phyloP scores from a whole-genome alignment of 164 flowering plant species.

The Platanus orientalis region DNA sequence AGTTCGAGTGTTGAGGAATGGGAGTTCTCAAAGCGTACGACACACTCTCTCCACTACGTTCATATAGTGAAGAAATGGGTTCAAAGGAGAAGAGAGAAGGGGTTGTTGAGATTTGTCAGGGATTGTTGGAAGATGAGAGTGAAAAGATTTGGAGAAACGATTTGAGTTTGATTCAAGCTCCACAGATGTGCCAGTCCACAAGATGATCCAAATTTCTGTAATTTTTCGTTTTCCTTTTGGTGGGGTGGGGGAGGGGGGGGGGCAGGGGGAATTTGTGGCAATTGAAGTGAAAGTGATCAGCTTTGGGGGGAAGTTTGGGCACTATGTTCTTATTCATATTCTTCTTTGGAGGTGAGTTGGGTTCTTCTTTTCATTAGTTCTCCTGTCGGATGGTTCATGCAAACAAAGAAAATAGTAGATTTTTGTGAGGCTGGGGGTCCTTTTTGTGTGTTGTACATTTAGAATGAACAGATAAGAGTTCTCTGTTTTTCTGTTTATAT shows the following conservation, averaged over 20 bases:
- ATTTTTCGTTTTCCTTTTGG: background rate
- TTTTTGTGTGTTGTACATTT: background rate
- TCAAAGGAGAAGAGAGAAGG: conserved; percentile 50
- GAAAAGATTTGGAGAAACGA: conserved; percentile 81
- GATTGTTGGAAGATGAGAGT: conserved; percentile 73
- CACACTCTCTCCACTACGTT: conserved; percentile 64
- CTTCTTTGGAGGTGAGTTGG: too few relatives aligned
- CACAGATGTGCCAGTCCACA: conserved; percentile 23
- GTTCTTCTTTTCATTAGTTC: background rate
- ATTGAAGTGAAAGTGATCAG: background rate
- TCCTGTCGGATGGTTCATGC: background rate
- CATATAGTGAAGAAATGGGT: conserved; percentile 33
- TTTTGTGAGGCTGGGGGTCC: background rate
- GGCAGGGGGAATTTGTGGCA: background rate
- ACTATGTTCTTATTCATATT: background rate
- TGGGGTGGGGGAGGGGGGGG: background rate
- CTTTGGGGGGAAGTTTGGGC: background rate
- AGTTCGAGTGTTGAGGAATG: conserved; percentile 46
- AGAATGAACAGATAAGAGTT: background rate
- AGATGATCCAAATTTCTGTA: background rate
- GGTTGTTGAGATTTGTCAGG: conserved; percentile 54
- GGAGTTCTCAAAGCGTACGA: conserved; percentile 60
- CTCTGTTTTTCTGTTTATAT: background rate
- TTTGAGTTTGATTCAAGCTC: conserved; percentile 47
- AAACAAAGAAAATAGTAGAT: background rate